Base-by-base conservation (phyloP, 2,329 filamentous ascomycete genomes). In the Claviceps sp. region DNA sequence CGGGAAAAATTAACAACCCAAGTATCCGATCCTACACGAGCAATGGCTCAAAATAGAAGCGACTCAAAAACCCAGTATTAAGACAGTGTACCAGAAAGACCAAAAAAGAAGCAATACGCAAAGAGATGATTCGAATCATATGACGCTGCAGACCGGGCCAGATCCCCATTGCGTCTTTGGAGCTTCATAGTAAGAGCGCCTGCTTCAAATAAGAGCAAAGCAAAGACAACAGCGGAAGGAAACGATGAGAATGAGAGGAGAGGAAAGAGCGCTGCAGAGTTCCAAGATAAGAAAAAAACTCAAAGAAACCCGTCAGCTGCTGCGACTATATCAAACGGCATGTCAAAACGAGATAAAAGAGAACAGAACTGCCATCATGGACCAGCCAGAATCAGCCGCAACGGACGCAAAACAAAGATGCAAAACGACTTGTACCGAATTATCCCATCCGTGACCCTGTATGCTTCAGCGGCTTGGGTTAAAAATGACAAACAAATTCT, bases 341-440 rank as follows among this genome's bases (percentile, higher is more conserved):
- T n/a, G 5, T 16, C 3, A 38, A 16, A 11, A 34, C 20, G 5
- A 16, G 47, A 41, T 5, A 22, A n/a, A 26, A 44, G 13, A 44
- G 5, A 58, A 62, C 54, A 54, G 52, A 51, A 68, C 67, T 62
- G 60, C 66, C 68, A 61, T 69, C 61, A 70, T 76, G 73, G 72
- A 70, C 74, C 74, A 75, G 73, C 74, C 73, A 75, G 61, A 75
- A 61, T 60, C 58, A 63, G 57, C 65, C 63, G 24, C 24, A 45
- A 11, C n/a, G 6, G 4, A 45, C 24, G 26, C 4, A n/a, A 45
- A 45, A n/a, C 14, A 7, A 30, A 26, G 26, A 45, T 9, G 26
- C 24, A 45, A 45, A 7, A 45, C 61, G 58, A 61, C 26, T 42
- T 37, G 49, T 46, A 48, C 30, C 48, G 40, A 22, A 58, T 57